Evolutionary conservation across 139 green algal species (phyloP), one percentile per base, ranked within the genome.

Genomic region (Microglena sp.): DNA sequence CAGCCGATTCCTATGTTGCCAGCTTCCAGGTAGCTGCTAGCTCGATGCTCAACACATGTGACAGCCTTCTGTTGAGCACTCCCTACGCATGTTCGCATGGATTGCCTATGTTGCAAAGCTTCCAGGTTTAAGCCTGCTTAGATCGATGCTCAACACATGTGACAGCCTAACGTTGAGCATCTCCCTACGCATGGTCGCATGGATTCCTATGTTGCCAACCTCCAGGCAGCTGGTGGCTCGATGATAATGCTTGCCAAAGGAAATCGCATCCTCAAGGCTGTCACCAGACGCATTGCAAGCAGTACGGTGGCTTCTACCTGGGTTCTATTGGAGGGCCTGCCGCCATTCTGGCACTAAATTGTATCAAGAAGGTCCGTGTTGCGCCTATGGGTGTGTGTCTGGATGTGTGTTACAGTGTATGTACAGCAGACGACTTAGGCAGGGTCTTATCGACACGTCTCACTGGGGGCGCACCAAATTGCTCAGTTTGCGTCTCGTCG

Each of bases 241-340:
- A 56, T 81, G 29, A 68, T 81, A 33, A 77, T 61, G 2, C 61
- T 81, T 33, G 74, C 74, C 69, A 81, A 81, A 66, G 74, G 74
- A 45, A 81, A 81, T 55, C 69, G 74, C 58, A 67, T 33, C 65
- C 21, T 22, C 54, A 60, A 27, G 27, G 26, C 54, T 60, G 54
- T 33, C 26, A 26, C 24, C 4, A 36, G 27, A 24, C 6, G 45
- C 45, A 24, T 22, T 81, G 74, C 74, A 81, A 81, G 66, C 74
- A 81, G 69, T 62, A 81, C 55, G 55, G 61, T 21, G 74, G 74
- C 45, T 81, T 81, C 69, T 81, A 81, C 65, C 69, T 81, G 45
- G 74, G 74, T 1, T 77, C 69, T 36, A 81, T 81, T 56, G 68
- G 74, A 3, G 74, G 74, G 3, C 74, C 74, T 29, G 74, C 74